Base-by-base conservation (phyloP, 805 yeast species). In the Brettanomyces nanus region DNA sequence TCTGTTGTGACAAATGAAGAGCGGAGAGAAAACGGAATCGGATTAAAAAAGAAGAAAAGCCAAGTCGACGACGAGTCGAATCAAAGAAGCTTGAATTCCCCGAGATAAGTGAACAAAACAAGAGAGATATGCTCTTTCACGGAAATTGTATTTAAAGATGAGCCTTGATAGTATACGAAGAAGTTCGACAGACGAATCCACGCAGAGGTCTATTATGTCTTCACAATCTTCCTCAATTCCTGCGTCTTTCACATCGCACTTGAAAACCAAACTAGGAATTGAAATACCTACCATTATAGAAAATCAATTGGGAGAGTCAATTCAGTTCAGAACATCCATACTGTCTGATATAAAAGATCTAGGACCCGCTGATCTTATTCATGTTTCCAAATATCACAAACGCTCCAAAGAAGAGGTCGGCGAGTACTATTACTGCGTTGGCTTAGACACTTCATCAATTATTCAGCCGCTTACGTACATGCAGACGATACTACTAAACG, bases 331-430 rank as follows among this genome's bases (percentile, higher is more conserved):
- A 35, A 68, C 74, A 4, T 50, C 54, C 3, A 45, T 64, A 0
- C 45, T 77, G 18, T 50, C 66, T 0, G 51, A 64, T 6, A 70
- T 69, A 43, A 58, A 54, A 37, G 78, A 77, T n/a, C 52, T 80
- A 18, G 94, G 94, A 0, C 85, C 87, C 2, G 81, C 87, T 3
- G 94, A 84, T 57, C 61, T 83, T 40, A 75, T 79, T 3, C 82
- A 69, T 47, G 45, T 66, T n/a, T 59, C 71, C n/a, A 53, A 58
- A 23, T 62, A 62, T 39, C 68, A 71, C 33, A 64, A 62, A 39
- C 59, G 66, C 33, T 55, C 63, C 15, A 61, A 57, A 10, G 66
- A 68, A 38, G 80, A 75, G 41, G 59, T 63, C 11, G 77, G 79
- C 7, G 68, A 73, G 25, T 75, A 73, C 45, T 80, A 75, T 47